Evolutionary conservation across 768 basidiomycete genomes (phyloP).

Genomic region (Suillus alpinus): DNA sequence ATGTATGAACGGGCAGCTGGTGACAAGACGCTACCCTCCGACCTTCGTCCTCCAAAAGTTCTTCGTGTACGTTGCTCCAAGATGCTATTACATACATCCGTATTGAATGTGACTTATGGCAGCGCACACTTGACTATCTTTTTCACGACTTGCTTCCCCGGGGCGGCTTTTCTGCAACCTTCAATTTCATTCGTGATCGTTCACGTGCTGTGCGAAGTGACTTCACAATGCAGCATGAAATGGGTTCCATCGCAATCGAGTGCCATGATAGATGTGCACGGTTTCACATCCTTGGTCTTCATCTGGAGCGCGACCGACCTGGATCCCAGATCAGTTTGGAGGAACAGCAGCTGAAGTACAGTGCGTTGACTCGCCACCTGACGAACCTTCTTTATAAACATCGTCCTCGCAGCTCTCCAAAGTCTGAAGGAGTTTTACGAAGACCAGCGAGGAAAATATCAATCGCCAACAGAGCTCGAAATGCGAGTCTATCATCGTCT

Average conservation of each 20-base stretch:
- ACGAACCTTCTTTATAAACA: not conserved
- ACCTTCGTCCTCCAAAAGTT: slow-evolving; percentile 82
- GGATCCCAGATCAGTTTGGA: slow-evolving; percentile 70
- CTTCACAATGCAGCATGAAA: slow-evolving; percentile 89
- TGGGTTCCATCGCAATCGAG: slow-evolving; percentile 74
- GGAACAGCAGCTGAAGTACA: slow-evolving; percentile 88
- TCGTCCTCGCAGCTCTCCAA: slow-evolving; percentile 67
- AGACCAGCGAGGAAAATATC: slow-evolving; percentile 65
- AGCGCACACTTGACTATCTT: slow-evolving; percentile 91
- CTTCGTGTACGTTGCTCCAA: slow-evolving; percentile 54
- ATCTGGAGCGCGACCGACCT: slow-evolving; percentile 53
- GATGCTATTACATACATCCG: not conserved
- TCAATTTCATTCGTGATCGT: slow-evolving; percentile 88
- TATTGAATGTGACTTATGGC: not conserved
- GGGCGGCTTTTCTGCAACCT: slow-evolving; percentile 67
- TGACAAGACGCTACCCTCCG: slow-evolving; percentile 87
- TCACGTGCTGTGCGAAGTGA: slow-evolving; percentile 89
- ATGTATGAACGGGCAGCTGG: slow-evolving; percentile 94
- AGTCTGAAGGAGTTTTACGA: slow-evolving; percentile 92
- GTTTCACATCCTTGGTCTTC: slow-evolving; percentile 86
- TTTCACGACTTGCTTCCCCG: slow-evolving; percentile 76
- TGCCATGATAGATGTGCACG: slow-evolving; percentile 93
- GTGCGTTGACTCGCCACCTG: slow-evolving; percentile 43
- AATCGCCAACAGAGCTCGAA: slow-evolving; percentile 86
- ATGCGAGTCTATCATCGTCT: slow-evolving; percentile 95